Conservation (phyloP, 768 basidiomycete genomes). For the Dictyophora rubrovolvata region DNA sequence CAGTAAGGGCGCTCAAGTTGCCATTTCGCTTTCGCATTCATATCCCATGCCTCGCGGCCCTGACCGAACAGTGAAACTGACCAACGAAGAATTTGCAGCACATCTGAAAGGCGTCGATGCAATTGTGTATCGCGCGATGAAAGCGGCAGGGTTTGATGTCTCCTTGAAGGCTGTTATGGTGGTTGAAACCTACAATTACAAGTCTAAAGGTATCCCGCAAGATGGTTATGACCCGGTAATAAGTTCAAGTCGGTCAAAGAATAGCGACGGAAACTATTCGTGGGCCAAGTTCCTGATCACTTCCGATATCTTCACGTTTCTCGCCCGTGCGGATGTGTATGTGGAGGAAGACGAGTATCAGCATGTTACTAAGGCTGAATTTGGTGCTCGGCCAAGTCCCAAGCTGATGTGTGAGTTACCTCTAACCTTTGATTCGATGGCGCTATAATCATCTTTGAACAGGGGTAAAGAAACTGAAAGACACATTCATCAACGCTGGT, state of each 20-base stretch:
- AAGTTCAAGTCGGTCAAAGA: too few species aligned
- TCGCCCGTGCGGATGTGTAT: neutral
- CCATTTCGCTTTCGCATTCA: too few species aligned
- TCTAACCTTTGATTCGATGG: neutral
- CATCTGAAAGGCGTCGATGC: too few species aligned
- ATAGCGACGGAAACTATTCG: too few species aligned
- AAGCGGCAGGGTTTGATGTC: neutral
- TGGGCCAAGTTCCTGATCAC: neutral
- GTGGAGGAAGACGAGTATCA: neutral
- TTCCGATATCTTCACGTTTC: neutral
- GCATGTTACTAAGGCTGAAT: neutral
- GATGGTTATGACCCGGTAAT: neutral
- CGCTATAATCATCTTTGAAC: neutral
- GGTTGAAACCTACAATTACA: neutral
- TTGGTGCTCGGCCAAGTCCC: neutral
- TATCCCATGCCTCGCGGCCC: too few species aligned
- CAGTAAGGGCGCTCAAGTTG: neutral
- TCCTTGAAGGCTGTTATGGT: neutral
- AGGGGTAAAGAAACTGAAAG: neutral
- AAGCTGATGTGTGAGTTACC: neutral
- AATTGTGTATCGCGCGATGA: neutral
- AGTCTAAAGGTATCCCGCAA: neutral
- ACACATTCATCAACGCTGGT: neutral
- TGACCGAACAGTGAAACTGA: too few species aligned
- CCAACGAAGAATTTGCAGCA: too few species aligned